phyloP scores from a whole-genome alignment of 139 green algal genomes.

The Chlorella sp. region DNA sequence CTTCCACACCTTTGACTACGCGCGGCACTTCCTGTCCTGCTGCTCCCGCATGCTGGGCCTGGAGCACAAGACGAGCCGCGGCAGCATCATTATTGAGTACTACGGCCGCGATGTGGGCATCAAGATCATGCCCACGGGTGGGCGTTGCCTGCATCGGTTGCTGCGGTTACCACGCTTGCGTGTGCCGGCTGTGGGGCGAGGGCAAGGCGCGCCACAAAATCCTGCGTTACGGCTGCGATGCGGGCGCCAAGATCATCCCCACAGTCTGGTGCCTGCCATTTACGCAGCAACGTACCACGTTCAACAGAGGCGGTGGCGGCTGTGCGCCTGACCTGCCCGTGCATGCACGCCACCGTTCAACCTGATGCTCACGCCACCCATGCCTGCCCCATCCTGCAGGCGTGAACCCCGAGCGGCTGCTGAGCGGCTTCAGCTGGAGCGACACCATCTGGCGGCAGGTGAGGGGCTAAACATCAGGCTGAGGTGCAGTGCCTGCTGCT shows the following conservation, averaged over 20 bases:
- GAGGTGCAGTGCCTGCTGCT: no score
- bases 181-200: no score
- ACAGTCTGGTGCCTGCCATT: no score
- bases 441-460: slow-evolving; percentile 89
- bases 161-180: no score
- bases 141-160: background rate
- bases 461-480: no score
- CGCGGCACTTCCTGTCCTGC: slow-evolving; percentile 97
- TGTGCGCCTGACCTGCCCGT: background rate
- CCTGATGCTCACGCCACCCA: background rate
- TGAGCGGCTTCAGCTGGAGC: slow-evolving; percentile 81
- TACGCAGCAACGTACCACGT: no score
- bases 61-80: slow-evolving; percentile 89
- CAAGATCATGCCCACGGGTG: slow-evolving; percentile 97
- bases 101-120: slow-evolving; percentile 94
- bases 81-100: slow-evolving; percentile 95
- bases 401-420: slow-evolving; percentile 86
- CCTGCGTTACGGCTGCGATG: background rate
- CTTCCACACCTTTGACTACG: slow-evolving; percentile 99
- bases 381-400: slow-evolving; percentile 45
- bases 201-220: background rate
- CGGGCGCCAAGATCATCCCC: no score
- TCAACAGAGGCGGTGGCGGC: no score
- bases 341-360: background rate
- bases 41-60: slow-evolving; percentile 96